Percentiles rank a stretch among this genome's conserved stretches.
Evolutionary conservation across 2,329 filamentous ascomycete species (phyloP).

Genomic region (Trichoderma sp.): DNA sequence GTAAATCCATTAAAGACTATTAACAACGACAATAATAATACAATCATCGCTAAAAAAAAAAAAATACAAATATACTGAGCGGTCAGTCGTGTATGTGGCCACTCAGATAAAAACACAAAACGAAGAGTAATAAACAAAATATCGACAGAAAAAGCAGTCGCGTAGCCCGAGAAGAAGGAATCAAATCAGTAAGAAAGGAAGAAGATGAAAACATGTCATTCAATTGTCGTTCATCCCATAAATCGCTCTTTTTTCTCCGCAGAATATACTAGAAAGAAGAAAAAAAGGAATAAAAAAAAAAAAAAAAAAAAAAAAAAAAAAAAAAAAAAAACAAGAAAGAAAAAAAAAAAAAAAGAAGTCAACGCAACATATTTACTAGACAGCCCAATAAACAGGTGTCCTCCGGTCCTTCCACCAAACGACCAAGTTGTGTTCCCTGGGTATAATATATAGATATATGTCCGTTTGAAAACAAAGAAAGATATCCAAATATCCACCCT

Average conservation of each 20-base stretch:
- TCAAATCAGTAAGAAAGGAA: neutral
- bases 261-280: neutral
- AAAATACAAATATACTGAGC: neutral
- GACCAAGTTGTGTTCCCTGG: conserved; percentile 13
- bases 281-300: neutral
- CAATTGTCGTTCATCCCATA: neutral
- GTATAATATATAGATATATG: conserved; percentile 23
- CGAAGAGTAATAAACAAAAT: neutral
- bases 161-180: neutral
- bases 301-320: neutral
- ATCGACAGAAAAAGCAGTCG: neutral
- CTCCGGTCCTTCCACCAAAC: neutral
- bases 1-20: neutral
- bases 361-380: neutral
- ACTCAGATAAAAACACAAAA: neutral
- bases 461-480: conserved; percentile 15
- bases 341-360: neutral
- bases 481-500: conserved; percentile 4
- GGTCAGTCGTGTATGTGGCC: neutral
- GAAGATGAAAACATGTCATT: neutral
- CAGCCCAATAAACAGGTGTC: neutral
- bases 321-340: neutral
- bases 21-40: neutral
- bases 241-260: neutral
- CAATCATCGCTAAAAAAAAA: neutral